These are phyloP conservation scores for Naganishia liquefaciens DNA, from an alignment of 1,284 basidiomycete species.

Conservation along the genomic window DNA sequence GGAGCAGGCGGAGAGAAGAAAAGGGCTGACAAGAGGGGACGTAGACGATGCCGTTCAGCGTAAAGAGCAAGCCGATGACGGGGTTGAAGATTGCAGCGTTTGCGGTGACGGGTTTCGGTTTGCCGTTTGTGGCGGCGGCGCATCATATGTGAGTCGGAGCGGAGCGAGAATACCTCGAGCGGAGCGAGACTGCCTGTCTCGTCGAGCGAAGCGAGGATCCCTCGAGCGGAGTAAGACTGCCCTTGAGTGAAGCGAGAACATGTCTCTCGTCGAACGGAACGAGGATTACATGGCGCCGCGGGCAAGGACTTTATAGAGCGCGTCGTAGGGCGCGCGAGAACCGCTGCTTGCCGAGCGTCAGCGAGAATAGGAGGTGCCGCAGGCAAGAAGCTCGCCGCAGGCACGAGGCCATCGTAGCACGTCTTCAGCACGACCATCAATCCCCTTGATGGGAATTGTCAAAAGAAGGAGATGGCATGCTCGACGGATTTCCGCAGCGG, in stretches of 20 bases:
- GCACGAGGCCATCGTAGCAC: too few species aligned
- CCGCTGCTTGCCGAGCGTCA: not conserved
- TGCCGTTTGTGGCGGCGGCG: constrained; percentile 32
- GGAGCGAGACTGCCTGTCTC: not conserved
- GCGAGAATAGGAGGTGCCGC: too few species aligned
- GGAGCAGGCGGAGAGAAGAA: not conserved
- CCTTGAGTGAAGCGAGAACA: too few species aligned
- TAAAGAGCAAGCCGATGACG: constrained; percentile 26
- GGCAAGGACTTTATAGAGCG: not conserved
- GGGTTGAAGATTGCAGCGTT: constrained; percentile 25
- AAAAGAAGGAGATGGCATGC: too few species aligned
- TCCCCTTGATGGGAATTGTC: too few species aligned
- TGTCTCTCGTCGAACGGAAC: not conserved
- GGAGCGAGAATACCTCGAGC: not conserved
- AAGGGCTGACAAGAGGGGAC: not conserved
- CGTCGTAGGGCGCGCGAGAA: not conserved
- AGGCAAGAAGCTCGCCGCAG: too few species aligned
- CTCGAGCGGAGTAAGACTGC: not conserved
- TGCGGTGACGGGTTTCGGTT: constrained; percentile 29
- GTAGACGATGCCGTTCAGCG: constrained; percentile 31
- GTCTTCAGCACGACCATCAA: too few species aligned
- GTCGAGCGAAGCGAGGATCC: not conserved
- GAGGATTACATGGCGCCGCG: not conserved
- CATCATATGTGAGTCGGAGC: constrained; percentile 29
- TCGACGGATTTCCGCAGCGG: too few species aligned